phyloP scores from a whole-genome alignment of 805 yeast genomes.

The Nakazawaea wyomingensis region DNA sequence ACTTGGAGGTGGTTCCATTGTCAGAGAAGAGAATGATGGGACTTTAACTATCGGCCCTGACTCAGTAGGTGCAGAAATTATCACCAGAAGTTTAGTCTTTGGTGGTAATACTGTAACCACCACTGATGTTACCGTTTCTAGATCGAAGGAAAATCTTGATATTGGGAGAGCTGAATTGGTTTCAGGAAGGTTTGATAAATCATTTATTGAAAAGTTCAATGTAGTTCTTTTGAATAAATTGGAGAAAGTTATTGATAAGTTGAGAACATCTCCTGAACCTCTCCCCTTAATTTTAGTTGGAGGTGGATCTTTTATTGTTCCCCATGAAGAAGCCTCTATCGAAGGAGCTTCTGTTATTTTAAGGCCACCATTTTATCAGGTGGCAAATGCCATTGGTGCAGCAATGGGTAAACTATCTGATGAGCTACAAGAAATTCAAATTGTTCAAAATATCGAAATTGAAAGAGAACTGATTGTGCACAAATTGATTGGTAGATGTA shows the following conservation, averaged over 20 bases:
- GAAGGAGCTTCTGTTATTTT: conserved; percentile 39
- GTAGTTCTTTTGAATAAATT: conserved; percentile 24
- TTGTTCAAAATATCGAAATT: conserved; percentile 8
- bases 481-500: conserved; percentile 17
- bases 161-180: conserved; percentile 27
- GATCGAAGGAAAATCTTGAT: conserved; percentile 10
- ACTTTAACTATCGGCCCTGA: conserved; percentile 39
- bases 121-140: conserved; percentile 31
- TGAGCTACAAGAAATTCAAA: conserved; percentile 16
- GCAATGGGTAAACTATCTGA: conserved; percentile 41
- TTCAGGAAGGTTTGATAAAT: conserved; percentile 15
- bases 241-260: conserved; percentile 36
- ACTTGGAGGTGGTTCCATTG: conserved; percentile 46
- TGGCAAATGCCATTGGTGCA: conserved; percentile 49
- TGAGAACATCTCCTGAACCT: conserved; percentile 40
- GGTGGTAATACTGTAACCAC: conserved; percentile 39
- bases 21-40: conserved; percentile 23
- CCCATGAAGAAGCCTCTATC: conserved; percentile 19
- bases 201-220: conserved; percentile 14
- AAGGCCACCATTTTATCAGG: conserved; percentile 35
- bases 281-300: conserved; percentile 42
- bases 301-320: conserved; percentile 44
- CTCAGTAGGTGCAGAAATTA: conserved; percentile 40
- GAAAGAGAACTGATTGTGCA: conserved; percentile 19
- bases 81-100: conserved; percentile 31